These are phyloP conservation scores for Logfia minima DNA, from an alignment of 129 eudicot species.

Conservation along the genomic window DNA sequence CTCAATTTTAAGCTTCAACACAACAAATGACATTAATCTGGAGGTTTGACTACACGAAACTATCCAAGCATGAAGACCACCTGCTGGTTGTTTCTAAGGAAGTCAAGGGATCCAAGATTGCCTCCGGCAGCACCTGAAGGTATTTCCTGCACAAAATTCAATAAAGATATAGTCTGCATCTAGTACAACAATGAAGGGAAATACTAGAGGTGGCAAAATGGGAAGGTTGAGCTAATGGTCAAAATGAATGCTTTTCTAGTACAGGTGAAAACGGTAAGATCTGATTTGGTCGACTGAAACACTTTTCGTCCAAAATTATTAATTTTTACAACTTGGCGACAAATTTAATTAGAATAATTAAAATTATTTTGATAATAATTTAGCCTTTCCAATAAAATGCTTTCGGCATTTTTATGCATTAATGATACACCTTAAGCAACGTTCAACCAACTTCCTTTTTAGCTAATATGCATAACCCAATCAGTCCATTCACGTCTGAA, in stretches of 20 bases:
- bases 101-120: constrained; percentile 88
- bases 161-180: neutral
- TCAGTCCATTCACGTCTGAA: neutral
- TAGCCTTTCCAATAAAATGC: neutral
- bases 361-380: neutral
- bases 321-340: neutral
- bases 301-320: neutral
- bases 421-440: neutral
- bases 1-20: neutral
- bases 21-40: neutral
- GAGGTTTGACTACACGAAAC: constrained; percentile 4
- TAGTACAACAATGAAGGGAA: constrained; percentile 9
- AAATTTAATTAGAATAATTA: neutral
- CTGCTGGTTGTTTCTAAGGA: constrained; percentile 90
- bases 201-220: neutral
- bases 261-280: neutral
- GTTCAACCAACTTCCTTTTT: neutral
- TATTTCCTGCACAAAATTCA: constrained; percentile 49
- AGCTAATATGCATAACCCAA: neutral
- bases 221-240: neutral
- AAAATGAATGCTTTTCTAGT: neutral
- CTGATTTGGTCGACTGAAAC: neutral
- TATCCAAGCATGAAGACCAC: constrained; percentile 37
- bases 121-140: constrained; percentile 62
- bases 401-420: neutral